phyloP scores from a whole-genome alignment of 225 moss, liverwort and hornwort genomes.

The Pleurozium schreberi region DNA sequence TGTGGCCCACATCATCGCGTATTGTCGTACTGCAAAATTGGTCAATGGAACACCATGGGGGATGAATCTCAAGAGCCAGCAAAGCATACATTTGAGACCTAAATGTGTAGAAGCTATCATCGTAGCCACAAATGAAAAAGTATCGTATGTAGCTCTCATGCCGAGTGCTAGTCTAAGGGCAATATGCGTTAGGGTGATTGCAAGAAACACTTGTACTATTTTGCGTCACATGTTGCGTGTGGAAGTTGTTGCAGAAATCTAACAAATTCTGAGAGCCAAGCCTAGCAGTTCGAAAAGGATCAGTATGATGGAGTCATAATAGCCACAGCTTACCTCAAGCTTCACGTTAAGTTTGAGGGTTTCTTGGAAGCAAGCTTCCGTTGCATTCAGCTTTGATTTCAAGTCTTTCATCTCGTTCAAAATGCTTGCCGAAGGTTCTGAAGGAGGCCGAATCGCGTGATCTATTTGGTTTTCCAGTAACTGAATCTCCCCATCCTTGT shows the following conservation, averaged over 20 bases:
- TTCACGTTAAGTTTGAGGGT: slow-evolving; percentile 11
- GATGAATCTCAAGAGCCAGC: no score
- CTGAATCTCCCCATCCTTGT: slow-evolving; percentile 20
- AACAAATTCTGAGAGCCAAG: not conserved
- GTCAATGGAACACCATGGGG: no score
- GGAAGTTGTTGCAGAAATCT: not conserved
- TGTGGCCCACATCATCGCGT: no score
- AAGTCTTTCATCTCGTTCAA: slow-evolving; percentile 6
- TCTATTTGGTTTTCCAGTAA: slow-evolving; percentile 1
- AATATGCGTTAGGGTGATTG: no score
- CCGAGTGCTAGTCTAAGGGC: no score
- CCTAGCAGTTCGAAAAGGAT: not conserved
- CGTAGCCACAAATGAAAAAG: no score
- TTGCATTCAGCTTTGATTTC: slow-evolving; percentile 14
- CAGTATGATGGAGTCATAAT: not conserved
- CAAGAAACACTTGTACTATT: no score
- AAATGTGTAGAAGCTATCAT: no score
- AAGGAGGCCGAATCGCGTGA: slow-evolving; percentile 3
- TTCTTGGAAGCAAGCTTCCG: slow-evolving; percentile 19
- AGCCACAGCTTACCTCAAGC: slow-evolving; percentile 16
- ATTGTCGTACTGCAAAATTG: no score
- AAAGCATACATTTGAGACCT: no score
- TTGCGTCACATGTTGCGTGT: no score
- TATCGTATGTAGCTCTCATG: no score
- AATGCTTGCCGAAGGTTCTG: not conserved